Evolutionary conservation across 2,329 filamentous ascomycete species (phyloP), one percentile per base, ranked within the genome.

Genomic region (Xylariaceae sp.): DNA sequence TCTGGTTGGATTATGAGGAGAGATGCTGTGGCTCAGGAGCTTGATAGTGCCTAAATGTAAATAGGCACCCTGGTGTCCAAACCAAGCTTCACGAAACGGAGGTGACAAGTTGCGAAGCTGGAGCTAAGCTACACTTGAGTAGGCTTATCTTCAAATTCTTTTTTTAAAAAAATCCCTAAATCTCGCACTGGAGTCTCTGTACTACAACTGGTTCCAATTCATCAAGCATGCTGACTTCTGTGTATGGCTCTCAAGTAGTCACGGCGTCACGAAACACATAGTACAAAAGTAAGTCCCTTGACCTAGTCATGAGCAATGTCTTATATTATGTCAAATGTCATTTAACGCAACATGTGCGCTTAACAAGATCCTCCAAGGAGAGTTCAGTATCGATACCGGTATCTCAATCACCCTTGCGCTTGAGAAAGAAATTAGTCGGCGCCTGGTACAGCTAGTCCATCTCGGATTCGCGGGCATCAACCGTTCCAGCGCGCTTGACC

Each of bases 1-100:
- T 23, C 32, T 12, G 32, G 32, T 17, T 35, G 32, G 32, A 35
- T 35, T 16, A 35, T 35, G 32, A 35, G 26, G 16, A 12, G 32
- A 16, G 32, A 35, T 23, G 32, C 32, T 19, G 31, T 33, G n/a
- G 9, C 31, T n/a, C 21, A 11, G 11, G 19, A 33, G 31, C 31
- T 17, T 9, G 14, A 33, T 24, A 24, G 21, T 24, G 21, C 21
- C 11, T 24, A 11, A 24, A 24, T 24, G 21, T 24, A 6, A 24
- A 24, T 24, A 24, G 21, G 21, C 21, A 24, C 21, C 21, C 21
- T 7, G 11, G 21, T 24, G 7, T 24, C 6, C 21, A 24, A 24
- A 11, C 6, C 21, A 24, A 24, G 21, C 21, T 11, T 24, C 21
- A 24, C 11, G 21, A 24, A 24, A 24, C 11, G 11, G 21, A 24